A percentile compares a stretch with the other conserved stretches of the same genome.
phyloP scores from a whole-genome alignment of 768 basidiomycete species.

The Coprinellus aureogranulatus region DNA sequence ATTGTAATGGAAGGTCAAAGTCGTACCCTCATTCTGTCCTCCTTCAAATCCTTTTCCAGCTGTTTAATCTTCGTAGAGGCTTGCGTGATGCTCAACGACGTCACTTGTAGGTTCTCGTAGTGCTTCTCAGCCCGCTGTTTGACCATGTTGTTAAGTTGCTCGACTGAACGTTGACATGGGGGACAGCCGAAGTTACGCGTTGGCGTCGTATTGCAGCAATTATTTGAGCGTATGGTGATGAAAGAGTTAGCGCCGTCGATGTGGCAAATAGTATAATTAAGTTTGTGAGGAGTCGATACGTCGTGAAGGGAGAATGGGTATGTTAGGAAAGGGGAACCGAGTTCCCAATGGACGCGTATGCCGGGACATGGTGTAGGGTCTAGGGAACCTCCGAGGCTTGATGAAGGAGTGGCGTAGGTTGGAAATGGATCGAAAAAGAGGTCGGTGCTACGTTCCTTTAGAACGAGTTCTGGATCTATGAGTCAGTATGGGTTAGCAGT shows the following conservation, averaged over 20 bases:
- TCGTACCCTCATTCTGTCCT: too few species aligned
- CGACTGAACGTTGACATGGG: not conserved
- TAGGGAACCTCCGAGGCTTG: not conserved
- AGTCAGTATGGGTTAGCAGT: not conserved
- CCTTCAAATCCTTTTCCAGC: not conserved
- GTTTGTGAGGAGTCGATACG: conserved; percentile 6
- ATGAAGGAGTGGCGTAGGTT: not conserved
- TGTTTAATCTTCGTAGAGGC: not conserved
- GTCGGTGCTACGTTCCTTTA: not conserved
- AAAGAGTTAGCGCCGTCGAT: not conserved
- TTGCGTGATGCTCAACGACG: not conserved
- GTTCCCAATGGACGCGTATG: conserved; percentile 9
- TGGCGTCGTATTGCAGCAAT: not conserved
- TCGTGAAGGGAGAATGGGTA: conserved; percentile 18
- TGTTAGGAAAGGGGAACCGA: conserved; percentile 11
- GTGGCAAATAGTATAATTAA: conserved; percentile 3
- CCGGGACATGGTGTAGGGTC: conserved; percentile 3
- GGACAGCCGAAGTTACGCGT: not conserved
- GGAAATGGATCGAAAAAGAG: not conserved
- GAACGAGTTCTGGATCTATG: not conserved
- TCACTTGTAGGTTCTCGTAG: too few species aligned
- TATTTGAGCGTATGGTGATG: not conserved
- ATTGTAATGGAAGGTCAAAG: not conserved
- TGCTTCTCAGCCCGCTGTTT: not conserved
- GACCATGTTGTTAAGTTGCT: not conserved